Base-by-base conservation (phyloP, 352 stramenopile species). In the Pythium phragmitis region DNA sequence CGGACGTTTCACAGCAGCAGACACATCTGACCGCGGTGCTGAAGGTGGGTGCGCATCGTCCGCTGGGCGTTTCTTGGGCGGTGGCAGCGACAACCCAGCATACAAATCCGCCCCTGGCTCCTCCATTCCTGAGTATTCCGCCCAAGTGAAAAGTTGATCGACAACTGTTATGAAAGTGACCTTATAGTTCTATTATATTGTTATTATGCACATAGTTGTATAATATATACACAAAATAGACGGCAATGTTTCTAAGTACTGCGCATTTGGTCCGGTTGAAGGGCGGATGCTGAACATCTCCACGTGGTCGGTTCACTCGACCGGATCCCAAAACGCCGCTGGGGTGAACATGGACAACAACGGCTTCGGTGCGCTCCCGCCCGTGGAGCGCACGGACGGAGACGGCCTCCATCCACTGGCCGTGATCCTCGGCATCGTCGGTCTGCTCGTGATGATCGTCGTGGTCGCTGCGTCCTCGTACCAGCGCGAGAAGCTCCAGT, bases 401-500 rank as follows among this genome's bases (percentile, higher is more conserved):
- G 36, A 51, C 7, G 52, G 39, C 36, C 76, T 94, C 39, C 85
- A 92, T 55, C 85, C 85, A 34, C 68, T 94, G 28, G 82, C 82
- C 9, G 60, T 94, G n/a, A 70, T 74, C 23, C 45, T 94, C 16
- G 82, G 76, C 19, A 69, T 92, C 52, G 51, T 89, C 8, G 77
- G 72, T 4, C 64, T 92, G 39, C 73, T 94, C 55, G 49, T 71
- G 30, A 56, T 94, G 52, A 70, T 92, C 63, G 72, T 94, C 28
- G 56, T 94, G 17, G 70, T 94, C 43, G 72, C 76, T 4, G 77
- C 81, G 57, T 90, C 85, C 5, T 91, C 82, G 12, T 89, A 94
- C 65, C 85, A 89, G 70, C 84, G 82, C 60, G 82, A 94, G 60
- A 73, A 85, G 52, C 72, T 94, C 46, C 85, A 90, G 73, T 68